Conservation (phyloP, 306 rosid species). For the Hippophae gyantsensis region DNA sequence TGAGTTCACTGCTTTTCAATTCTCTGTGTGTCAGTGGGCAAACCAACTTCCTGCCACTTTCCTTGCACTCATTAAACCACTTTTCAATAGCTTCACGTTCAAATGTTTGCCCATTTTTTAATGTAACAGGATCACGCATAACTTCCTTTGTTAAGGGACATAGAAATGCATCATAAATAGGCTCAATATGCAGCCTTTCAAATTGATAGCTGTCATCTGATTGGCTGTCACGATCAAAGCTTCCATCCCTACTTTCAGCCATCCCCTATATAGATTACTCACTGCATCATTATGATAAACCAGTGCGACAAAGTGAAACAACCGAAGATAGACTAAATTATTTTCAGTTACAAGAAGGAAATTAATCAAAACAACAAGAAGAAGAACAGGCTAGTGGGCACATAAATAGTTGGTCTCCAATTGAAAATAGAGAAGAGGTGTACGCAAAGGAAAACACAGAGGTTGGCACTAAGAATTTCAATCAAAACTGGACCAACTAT, state of each 20-base stretch:
- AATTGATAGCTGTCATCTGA: conserved; percentile 74
- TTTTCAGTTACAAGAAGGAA: not conserved
- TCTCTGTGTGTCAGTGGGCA: conserved; percentile 78
- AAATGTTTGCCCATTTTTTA: conserved; percentile 83
- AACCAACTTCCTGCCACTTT: conserved; percentile 65
- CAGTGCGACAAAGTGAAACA: not conserved
- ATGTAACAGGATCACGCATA: conserved; percentile 86
- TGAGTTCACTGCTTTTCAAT: conserved; percentile 52
- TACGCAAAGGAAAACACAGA: too few relatives aligned
- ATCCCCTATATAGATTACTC: conserved; percentile 37
- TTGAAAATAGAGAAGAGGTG: too few relatives aligned
- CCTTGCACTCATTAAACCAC: conserved; percentile 92
- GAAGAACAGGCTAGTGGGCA: too few relatives aligned
- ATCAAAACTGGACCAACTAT: too few relatives aligned
- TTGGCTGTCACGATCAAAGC: conserved; percentile 66
- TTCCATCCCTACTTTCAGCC: conserved; percentile 87
- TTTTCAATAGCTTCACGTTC: conserved; percentile 89
- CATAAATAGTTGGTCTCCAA: too few relatives aligned
- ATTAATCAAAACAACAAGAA: not conserved
- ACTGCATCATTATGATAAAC: conserved; percentile 22
- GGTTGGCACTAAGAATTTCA: too few relatives aligned
- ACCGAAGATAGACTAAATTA: not conserved
- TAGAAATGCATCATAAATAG: conserved; percentile 79
- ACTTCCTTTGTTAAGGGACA: conserved; percentile 93
- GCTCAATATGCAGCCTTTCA: conserved; percentile 72